Evolutionary conservation across 148 eudicot species (phyloP).

Genomic region (Diospyros kaki): DNA sequence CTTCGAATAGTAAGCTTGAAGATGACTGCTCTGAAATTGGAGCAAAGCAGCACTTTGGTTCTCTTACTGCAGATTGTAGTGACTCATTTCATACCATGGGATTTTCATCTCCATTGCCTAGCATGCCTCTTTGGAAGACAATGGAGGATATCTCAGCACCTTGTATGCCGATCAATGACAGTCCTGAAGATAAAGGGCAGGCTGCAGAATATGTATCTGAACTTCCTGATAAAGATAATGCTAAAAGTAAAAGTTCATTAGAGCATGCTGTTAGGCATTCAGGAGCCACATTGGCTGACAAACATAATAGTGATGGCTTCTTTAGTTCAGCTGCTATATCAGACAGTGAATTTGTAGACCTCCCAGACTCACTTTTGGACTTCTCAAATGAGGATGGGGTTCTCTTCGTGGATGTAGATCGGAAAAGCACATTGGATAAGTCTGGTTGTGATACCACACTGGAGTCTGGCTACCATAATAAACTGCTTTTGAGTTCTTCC

Average conservation of each 20-base stretch:
- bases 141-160: conserved; percentile 41
- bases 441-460: conserved; percentile 25
- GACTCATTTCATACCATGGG: conserved; percentile 43
- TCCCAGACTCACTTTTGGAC: conserved; percentile 45
- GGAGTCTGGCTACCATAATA: not conserved
- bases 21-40: conserved; percentile 30
- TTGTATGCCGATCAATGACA: conserved; percentile 29
- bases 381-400: conserved; percentile 44
- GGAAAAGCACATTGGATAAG: conserved; percentile 36
- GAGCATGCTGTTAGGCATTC: conserved; percentile 23
- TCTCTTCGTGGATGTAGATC: conserved; percentile 42
- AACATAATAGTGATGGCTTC: conserved; percentile 24
- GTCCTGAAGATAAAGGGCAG: conserved; percentile 22
- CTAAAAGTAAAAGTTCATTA: conserved; percentile 20
- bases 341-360: conserved; percentile 37
- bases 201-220: conserved; percentile 29
- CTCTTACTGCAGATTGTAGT: conserved; percentile 44
- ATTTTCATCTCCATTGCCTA: conserved; percentile 56
- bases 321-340: conserved; percentile 28
- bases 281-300: conserved; percentile 23
- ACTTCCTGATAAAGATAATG: conserved; percentile 27
- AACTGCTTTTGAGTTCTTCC: conserved; percentile 23
- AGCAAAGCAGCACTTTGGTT: conserved; percentile 32
- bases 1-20: conserved; percentile 21
- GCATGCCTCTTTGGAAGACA: conserved; percentile 49